These are phyloP conservation scores for Salix arbutifolia DNA, from an alignment of 345 rosid genomes.

Conservation along the genomic window DNA sequence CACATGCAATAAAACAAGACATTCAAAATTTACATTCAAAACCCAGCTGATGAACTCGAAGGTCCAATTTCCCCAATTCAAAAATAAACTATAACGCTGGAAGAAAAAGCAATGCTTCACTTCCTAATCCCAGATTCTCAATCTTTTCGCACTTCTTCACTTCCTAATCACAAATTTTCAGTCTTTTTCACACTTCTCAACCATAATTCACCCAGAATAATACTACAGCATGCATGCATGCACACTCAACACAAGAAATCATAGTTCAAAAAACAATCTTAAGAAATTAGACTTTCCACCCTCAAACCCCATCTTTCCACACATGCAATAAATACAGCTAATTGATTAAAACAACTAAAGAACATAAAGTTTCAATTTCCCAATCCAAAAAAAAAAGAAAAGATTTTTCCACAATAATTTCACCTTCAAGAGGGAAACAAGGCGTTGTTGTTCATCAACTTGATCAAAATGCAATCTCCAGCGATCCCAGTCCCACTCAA, in stretches of 20 bases:
- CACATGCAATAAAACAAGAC: neutral
- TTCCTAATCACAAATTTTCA: neutral
- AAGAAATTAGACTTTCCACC: too few species aligned
- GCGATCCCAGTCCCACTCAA: slow-evolving; percentile 83
- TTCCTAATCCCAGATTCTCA: neutral
- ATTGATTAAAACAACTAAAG: too few species aligned
- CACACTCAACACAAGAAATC: neutral
- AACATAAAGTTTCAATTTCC: neutral
- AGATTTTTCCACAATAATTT: neutral
- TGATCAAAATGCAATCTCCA: slow-evolving; percentile 82
- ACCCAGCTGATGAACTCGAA: neutral
- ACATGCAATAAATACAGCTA: too few species aligned
- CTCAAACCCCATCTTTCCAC: too few species aligned
- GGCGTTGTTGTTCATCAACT: slow-evolving; percentile 77
- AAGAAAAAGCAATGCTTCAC: neutral
- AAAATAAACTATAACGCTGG: neutral
- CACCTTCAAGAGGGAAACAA: slow-evolving; percentile 72
- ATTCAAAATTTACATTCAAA: neutral
- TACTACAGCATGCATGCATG: neutral
- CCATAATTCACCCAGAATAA: neutral
- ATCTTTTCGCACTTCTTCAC: neutral
- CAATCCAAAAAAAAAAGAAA: neutral
- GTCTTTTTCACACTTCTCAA: neutral
- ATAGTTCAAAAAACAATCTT: too few species aligned
- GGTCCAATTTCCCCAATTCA: neutral